These are phyloP conservation scores for Scedosporium dehoogii DNA, from an alignment of 2,329 filamentous ascomycete genomes.

Conservation along the genomic window DNA sequence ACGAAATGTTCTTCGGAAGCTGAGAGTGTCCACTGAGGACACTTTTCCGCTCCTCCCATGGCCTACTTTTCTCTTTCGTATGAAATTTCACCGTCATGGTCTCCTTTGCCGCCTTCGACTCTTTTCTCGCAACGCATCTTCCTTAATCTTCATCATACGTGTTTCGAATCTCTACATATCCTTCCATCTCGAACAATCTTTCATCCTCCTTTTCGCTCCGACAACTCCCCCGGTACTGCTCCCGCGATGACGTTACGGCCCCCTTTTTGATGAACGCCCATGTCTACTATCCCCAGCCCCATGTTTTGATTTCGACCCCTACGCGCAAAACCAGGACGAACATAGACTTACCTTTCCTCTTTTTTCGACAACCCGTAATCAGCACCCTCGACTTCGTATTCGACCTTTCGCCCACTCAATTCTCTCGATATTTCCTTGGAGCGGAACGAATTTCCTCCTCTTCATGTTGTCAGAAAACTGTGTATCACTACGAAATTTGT, in stretches of 20 bases:
- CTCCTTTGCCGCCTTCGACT: background rate
- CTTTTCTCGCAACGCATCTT: background rate
- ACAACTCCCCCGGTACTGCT: background rate
- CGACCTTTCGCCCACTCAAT: background rate
- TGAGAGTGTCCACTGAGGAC: conserved; percentile 7
- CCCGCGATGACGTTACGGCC: conserved; percentile 1
- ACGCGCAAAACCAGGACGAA: background rate
- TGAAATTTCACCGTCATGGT: background rate
- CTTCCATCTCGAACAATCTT: background rate
- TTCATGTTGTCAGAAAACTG: background rate
- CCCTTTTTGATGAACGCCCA: background rate
- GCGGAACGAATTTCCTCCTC: background rate
- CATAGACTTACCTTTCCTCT: background rate
- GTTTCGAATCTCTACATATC: too few relatives aligned
- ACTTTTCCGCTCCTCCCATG: background rate
- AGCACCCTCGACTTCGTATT: background rate
- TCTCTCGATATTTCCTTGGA: background rate
- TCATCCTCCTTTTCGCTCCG: background rate
- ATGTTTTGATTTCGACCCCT: background rate
- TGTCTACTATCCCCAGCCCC: background rate
- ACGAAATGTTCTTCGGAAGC: conserved; percentile 42
- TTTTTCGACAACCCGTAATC: background rate
- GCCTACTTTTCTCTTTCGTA: background rate
- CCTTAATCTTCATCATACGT: background rate
- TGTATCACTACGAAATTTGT: background rate